These are phyloP conservation scores for Suillus tomentosus DNA, from an alignment of 768 basidiomycete species.

Conservation along the genomic window DNA sequence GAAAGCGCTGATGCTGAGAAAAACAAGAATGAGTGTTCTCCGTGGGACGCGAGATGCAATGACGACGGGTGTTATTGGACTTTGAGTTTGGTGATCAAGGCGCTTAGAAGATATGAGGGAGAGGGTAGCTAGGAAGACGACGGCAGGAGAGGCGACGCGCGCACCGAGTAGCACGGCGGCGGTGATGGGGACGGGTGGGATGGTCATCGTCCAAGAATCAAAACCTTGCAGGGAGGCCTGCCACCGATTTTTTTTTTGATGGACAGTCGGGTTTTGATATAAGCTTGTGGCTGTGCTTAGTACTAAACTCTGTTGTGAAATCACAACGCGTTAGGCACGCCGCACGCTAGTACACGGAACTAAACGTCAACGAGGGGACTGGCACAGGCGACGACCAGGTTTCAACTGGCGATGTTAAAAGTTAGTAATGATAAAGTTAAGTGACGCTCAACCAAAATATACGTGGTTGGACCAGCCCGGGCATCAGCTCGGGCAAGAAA, in stretches of 20 bases:
- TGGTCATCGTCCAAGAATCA: neutral
- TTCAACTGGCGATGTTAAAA: neutral
- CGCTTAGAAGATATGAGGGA: constrained; percentile 58
- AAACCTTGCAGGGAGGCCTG: neutral
- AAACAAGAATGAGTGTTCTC: constrained; percentile 68
- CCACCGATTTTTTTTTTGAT: neutral
- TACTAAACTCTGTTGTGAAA: neutral
- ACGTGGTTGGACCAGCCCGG: neutral
- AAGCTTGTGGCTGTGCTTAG: constrained; percentile 2
- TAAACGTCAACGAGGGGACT: neutral
- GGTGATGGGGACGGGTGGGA: neutral
- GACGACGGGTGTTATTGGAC: constrained; percentile 78
- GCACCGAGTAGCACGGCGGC: constrained; percentile 51
- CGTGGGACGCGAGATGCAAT: constrained; percentile 74
- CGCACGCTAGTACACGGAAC: neutral
- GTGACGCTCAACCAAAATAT: neutral
- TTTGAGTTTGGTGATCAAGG: constrained; percentile 43
- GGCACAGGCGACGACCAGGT: too few relatives aligned
- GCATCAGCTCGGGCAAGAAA: neutral
- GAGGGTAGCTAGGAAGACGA: constrained; percentile 62
- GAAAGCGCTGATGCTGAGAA: constrained; percentile 69
- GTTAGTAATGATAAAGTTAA: neutral
- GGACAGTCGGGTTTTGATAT: neutral
- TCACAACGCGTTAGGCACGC: neutral
- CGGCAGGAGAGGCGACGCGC: constrained; percentile 66